phyloP scores from a whole-genome alignment of 1,139 yeast genomes.

The Geotrichum cucujoidarum region DNA sequence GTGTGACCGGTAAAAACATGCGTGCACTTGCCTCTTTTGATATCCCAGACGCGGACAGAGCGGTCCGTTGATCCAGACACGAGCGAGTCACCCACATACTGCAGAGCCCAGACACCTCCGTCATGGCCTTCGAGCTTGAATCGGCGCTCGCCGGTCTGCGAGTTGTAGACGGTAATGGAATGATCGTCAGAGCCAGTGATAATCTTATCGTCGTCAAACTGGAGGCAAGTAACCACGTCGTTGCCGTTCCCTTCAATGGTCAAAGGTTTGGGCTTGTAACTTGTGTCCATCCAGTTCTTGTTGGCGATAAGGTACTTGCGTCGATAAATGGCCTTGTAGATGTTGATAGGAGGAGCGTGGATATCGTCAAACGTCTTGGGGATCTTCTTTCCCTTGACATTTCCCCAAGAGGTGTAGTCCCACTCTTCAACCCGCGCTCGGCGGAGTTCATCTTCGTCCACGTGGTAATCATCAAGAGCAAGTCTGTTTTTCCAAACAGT shows the following conservation, averaged over 20 bases:
- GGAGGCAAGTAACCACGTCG: constrained; percentile 88
- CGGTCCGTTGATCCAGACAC: constrained; percentile 92
- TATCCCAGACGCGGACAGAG: constrained; percentile 87
- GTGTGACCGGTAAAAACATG: constrained; percentile 88
- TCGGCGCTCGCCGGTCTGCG: constrained; percentile 60
- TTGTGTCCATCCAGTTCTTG: constrained; percentile 78
- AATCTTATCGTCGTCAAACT: constrained; percentile 85
- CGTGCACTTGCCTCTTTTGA: constrained; percentile 66
- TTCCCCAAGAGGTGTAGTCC: constrained; percentile 37
- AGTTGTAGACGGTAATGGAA: constrained; percentile 73
- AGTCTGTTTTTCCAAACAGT: constrained; percentile 39
- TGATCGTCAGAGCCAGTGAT: constrained; percentile 92
- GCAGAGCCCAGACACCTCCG: constrained; percentile 98
- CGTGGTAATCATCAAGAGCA: constrained; percentile 31
- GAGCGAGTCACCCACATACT: constrained; percentile 69
- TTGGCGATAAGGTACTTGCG: constrained; percentile 56
- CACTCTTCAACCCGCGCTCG: constrained; percentile 35
- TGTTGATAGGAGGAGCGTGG: constrained; percentile 27
- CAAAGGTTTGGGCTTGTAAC: constrained; percentile 61
- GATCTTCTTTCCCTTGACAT: constrained; percentile 11
- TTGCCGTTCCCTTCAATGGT: constrained; percentile 71
- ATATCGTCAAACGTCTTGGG: constrained; percentile 12
- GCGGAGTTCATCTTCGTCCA: constrained; percentile 28
- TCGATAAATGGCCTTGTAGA: constrained; percentile 57
- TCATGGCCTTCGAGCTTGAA: constrained; percentile 70